These are phyloP conservation scores for Triticum aestivum DNA, from an alignment of 176 grass and related monocot genomes.

Conservation along the genomic window IWGSC_CS_RefSeq_v2.1 NC_057804.1:542999459-542999958, in stretches of 20 bases:
- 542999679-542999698: neutral
- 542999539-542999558: neutral
- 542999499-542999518: neutral
- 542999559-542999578: neutral
- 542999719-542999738: neutral
- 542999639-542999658: neutral
- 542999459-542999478: neutral
- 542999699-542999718: neutral
- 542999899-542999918: slow-evolving; percentile 9
- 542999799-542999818: no score
- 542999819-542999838: no score
- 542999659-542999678: neutral
- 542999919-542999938: slow-evolving; percentile 71
- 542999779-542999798: no score
- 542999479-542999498: neutral
- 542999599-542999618: neutral
- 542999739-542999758: neutral
- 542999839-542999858: no score
- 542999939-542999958: slow-evolving; percentile 76
- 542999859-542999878: slow-evolving; percentile 5
- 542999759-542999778: neutral
- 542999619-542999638: neutral
- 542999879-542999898: neutral
- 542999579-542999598: neutral
- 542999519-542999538: neutral